phyloP scores from a whole-genome alignment of 2,329 filamentous ascomycete species.

The Huntiella savannae region DNA sequence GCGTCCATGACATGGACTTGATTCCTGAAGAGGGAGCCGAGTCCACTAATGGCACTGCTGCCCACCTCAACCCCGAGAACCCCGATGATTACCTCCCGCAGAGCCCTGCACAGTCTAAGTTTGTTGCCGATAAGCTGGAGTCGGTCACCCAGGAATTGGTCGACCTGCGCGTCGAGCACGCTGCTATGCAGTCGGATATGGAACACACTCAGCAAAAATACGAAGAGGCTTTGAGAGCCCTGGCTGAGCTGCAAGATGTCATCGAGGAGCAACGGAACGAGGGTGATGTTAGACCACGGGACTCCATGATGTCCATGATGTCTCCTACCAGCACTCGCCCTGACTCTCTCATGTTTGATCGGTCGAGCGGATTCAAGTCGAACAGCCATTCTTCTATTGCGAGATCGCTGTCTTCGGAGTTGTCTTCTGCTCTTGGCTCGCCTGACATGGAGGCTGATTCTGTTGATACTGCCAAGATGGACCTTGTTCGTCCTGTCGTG shows the following conservation, averaged over 20 bases:
- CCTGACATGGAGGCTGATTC: slow-evolving; percentile 37
- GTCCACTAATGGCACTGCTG: slow-evolving; percentile 2
- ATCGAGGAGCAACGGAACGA: slow-evolving; percentile 57
- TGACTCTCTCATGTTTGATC: slow-evolving; percentile 71
- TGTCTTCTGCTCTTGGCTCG: slow-evolving; percentile 71
- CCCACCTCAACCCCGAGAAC: slow-evolving; percentile 7
- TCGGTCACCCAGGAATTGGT: slow-evolving; percentile 79
- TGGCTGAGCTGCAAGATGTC: slow-evolving; percentile 71
- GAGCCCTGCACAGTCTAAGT: slow-evolving; percentile 63
- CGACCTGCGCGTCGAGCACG: slow-evolving; percentile 78
- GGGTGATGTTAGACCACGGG: slow-evolving; percentile 28
- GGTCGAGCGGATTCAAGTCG: slow-evolving; percentile 52
- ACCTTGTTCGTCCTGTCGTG: slow-evolving; percentile 7
- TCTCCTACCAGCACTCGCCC: slow-evolving; percentile 38
- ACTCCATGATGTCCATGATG: slow-evolving; percentile 35
- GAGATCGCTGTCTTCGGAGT: slow-evolving; percentile 82
- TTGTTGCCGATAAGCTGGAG: slow-evolving; percentile 84
- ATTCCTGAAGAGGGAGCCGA: slow-evolving; percentile 14
- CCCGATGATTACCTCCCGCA: slow-evolving; percentile 29
- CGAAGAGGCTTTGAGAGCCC: slow-evolving; percentile 62
- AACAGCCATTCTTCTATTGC: slow-evolving; percentile 49
- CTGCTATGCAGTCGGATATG: slow-evolving; percentile 62
- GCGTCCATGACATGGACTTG: slow-evolving; percentile 18
- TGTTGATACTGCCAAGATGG: slow-evolving; percentile 24
- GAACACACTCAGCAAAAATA: slow-evolving; percentile 75